Percentiles rank a stretch among this genome's conserved stretches.
Conservation (phyloP, 2,329 filamentous ascomycete species). For the Mariannaea elegans region DNA sequence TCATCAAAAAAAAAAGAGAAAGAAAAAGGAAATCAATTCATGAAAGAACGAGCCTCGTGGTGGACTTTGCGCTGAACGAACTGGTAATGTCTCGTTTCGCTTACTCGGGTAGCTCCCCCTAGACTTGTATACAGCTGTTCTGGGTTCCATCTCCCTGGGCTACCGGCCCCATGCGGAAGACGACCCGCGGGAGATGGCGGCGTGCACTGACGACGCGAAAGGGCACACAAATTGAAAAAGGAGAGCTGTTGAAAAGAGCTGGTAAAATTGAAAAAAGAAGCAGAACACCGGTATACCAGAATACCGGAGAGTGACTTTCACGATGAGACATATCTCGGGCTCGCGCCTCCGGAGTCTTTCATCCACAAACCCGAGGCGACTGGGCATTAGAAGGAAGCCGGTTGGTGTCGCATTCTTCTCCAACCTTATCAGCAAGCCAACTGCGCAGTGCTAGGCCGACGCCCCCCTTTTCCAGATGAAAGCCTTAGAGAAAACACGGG, state of each 20-base stretch:
- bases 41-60: slow-evolving; percentile 33
- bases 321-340: slow-evolving; percentile 17
- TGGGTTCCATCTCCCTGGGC: slow-evolving; percentile 36
- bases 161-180: slow-evolving; percentile 38
- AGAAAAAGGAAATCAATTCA: slow-evolving; percentile 32
- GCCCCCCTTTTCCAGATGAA: slow-evolving; percentile 5
- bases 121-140: slow-evolving; percentile 17
- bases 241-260: neutral
- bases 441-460: slow-evolving; percentile 18
- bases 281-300: neutral
- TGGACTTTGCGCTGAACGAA: slow-evolving; percentile 34
- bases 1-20: slow-evolving; percentile 9
- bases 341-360: slow-evolving; percentile 3
- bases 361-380: slow-evolving; percentile 13
- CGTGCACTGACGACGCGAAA: slow-evolving; percentile 15
- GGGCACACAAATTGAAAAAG: slow-evolving; percentile 3
- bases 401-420: slow-evolving; percentile 28
- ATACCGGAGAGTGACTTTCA: neutral
- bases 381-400: slow-evolving; percentile 11
- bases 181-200: slow-evolving; percentile 22
- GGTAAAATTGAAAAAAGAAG: slow-evolving; percentile 3
- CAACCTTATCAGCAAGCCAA: slow-evolving; percentile 37
- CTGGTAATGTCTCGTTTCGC: slow-evolving; percentile 39
- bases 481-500: slow-evolving; percentile 5
- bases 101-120: slow-evolving; percentile 38